Evolutionary conservation across 352 stramenopile genomes (phyloP).

Genomic region (Globisporangium orthogonon): DNA sequence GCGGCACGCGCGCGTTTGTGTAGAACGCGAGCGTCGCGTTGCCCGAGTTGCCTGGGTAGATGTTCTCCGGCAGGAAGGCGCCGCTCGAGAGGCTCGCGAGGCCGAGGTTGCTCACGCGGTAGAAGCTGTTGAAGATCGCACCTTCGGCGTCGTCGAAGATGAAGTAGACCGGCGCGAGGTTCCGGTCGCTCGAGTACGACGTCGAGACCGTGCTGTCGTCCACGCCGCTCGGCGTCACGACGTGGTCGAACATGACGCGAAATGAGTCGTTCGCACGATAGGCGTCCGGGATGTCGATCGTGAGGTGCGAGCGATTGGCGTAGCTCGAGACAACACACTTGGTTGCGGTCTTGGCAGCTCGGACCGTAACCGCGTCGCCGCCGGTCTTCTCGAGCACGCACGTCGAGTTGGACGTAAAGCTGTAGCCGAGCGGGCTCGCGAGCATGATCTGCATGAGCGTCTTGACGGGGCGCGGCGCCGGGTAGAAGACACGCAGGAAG

Average conservation of each 20-base stretch:
- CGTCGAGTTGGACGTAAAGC: constrained; percentile 38
- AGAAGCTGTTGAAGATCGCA: constrained; percentile 65
- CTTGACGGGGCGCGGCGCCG: constrained; percentile 19
- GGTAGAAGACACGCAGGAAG: constrained; percentile 63
- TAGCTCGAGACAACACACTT: constrained; percentile 45
- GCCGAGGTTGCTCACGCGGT: constrained; percentile 39
- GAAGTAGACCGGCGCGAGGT: constrained; percentile 71
- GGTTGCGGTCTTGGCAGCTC: constrained; percentile 17
- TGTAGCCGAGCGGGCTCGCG: constrained; percentile 55
- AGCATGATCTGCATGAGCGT: constrained; percentile 73
- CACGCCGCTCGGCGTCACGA: constrained; percentile 53
- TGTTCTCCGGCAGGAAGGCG: constrained; percentile 78
- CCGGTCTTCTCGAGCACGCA: constrained; percentile 34
- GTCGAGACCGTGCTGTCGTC: constrained; percentile 29
- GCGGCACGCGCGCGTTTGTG: constrained; percentile 50
- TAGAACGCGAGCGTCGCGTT: constrained; percentile 77
- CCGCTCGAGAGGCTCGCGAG: constrained; percentile 51
- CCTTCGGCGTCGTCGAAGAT: constrained; percentile 59
- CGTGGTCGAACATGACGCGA: constrained; percentile 52
- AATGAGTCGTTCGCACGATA: constrained; percentile 60
- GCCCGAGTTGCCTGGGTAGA: constrained; percentile 75
- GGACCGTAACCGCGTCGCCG: neutral
- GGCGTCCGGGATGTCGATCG: constrained; percentile 44
- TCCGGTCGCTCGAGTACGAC: constrained; percentile 42
- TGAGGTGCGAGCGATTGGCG: constrained; percentile 53